Evolutionary conservation across 306 rosid genomes (phyloP).

Genomic region (Canavalia ensiformis): DNA sequence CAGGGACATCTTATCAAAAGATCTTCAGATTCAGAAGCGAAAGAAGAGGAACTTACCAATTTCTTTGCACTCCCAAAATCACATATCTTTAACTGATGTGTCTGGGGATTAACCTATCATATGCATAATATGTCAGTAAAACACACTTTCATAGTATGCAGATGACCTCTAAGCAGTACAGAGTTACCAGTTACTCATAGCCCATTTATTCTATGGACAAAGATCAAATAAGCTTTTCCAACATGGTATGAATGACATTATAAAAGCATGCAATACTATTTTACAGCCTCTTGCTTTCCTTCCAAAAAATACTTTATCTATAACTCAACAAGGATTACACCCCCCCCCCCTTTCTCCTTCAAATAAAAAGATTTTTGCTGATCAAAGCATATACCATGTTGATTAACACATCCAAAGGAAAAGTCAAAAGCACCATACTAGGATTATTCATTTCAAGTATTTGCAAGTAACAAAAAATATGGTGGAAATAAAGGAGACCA

Average conservation of each 20-base stretch:
- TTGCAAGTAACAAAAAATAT: background rate
- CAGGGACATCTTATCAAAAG: background rate
- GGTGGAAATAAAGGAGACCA: slow-evolving; percentile 16
- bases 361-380: background rate
- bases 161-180: background rate
- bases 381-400: no score
- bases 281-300: no score
- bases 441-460: background rate
- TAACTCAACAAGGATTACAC: background rate
- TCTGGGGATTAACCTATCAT: slow-evolving; percentile 80
- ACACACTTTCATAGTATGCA: slow-evolving; percentile 11
- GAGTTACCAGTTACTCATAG: background rate
- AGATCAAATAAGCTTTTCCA: background rate
- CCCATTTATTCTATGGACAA: background rate
- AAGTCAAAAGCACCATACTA: background rate
- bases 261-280: background rate
- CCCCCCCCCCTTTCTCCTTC: background rate
- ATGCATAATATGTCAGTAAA: slow-evolving; percentile 40
- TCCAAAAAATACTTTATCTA: no score
- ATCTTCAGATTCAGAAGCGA: slow-evolving; percentile 19
- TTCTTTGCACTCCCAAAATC: slow-evolving; percentile 99
- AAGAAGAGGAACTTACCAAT: slow-evolving; percentile 66
- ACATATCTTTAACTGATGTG: slow-evolving; percentile 91
- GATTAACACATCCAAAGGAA: no score
- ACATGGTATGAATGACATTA: background rate